Percentiles rank a stretch among this genome's conserved stretches.
Evolutionary conservation across 306 rosid species (phyloP).

Genomic region (Oxytropis ochrocephala): DNA sequence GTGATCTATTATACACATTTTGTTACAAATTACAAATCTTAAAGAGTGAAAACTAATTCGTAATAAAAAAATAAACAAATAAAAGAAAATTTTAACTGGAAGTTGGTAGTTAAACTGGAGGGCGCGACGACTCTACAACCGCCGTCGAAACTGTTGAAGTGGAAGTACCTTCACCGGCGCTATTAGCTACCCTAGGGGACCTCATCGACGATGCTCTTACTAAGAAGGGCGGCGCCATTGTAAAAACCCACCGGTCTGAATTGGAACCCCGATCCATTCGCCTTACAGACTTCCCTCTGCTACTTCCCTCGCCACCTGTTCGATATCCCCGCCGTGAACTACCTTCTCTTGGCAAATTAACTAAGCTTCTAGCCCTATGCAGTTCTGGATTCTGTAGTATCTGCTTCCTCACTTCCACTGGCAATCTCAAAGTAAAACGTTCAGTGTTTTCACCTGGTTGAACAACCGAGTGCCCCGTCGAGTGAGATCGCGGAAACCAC

Average conservation of each 20-base stretch:
- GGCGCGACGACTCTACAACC: conserved; percentile 23
- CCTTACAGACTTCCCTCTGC: conserved; percentile 38
- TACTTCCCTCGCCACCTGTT: conserved; percentile 51
- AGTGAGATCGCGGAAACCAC: conserved; percentile 63
- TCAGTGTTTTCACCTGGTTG: conserved; percentile 81
- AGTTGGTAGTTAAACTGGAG: conserved; percentile 30
- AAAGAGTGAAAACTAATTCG: neutral
- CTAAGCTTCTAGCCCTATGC: conserved; percentile 25
- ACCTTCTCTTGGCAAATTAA: conserved; percentile 46
- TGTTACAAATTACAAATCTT: neutral
- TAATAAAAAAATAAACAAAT: conserved; percentile 2
- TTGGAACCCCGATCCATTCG: conserved; percentile 47
- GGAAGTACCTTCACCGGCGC: conserved; percentile 34
- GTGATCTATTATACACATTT: conserved; percentile 15
- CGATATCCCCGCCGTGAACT: conserved; percentile 65
- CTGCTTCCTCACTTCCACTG: conserved; percentile 64
- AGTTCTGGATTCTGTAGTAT: conserved; percentile 44
- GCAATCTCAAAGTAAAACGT: conserved; percentile 75
- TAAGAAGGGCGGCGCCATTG: conserved; percentile 63
- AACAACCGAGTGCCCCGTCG: conserved; percentile 80
- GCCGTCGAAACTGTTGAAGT: neutral
- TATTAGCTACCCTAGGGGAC: conserved; percentile 42
- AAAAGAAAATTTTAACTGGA: neutral
- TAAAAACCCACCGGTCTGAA: conserved; percentile 82
- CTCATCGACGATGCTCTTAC: conserved; percentile 67